These are phyloP conservation scores for Chrysoporthe cubensis DNA, from an alignment of 2,329 filamentous ascomycete genomes.

Conservation along the genomic window DNA sequence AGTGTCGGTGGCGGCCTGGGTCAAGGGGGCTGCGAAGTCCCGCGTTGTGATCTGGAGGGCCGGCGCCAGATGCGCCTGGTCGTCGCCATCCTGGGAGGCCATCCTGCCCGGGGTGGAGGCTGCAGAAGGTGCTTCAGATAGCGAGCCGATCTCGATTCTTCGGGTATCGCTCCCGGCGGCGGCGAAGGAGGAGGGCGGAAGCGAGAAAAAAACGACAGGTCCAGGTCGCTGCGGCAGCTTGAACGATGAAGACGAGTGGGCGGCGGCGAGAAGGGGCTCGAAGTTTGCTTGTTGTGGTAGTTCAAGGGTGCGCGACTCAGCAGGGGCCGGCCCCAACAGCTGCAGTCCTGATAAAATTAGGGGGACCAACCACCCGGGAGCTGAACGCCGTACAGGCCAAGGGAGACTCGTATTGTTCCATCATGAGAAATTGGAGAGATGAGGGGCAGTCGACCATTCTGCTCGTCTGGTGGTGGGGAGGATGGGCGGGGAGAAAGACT, in stretches of 20 bases:
- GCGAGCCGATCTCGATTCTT: no score
- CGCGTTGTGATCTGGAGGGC: slow-evolving; percentile 15
- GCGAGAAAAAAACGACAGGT: background rate
- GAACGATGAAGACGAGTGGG: background rate
- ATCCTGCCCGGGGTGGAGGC: background rate
- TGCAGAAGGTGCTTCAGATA: background rate
- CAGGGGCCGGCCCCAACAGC: slow-evolving; percentile 1
- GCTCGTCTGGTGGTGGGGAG: background rate
- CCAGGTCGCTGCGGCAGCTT: background rate
- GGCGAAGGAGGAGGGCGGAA: background rate
- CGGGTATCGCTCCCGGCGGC: background rate
- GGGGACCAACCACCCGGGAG: background rate
- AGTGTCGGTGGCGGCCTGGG: slow-evolving; percentile 16
- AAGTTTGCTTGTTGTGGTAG: background rate
- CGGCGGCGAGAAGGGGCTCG: background rate
- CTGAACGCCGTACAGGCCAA: background rate
- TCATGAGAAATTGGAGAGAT: background rate
- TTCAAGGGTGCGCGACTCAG: slow-evolving; percentile 3
- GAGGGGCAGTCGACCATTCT: background rate
- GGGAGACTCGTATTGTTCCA: background rate
- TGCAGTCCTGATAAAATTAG: background rate
- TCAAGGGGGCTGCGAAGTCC: slow-evolving; percentile 27
- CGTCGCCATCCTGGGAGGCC: background rate
- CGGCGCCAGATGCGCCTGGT: slow-evolving; percentile 2
- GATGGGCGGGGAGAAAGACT: background rate